Evolutionary conservation across 345 rosid genomes (phyloP), one percentile per base, ranked within the genome.

Genomic region (Murraya paniculata): DNA sequence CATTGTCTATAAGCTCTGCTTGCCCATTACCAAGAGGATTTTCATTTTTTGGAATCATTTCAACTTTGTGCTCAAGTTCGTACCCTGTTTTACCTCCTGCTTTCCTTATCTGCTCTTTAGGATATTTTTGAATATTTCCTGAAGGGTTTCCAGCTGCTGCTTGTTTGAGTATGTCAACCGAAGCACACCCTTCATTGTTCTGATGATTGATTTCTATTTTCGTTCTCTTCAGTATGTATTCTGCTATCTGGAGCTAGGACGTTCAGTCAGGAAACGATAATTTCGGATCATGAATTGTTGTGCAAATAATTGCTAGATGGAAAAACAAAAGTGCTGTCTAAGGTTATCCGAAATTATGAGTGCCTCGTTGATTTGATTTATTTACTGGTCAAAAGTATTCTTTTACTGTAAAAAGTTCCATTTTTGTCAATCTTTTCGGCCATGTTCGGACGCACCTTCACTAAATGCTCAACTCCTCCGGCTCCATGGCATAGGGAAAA

Each of bases 221-320:
- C 2, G 25, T 60, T 18, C 41, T 33, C 13, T 30, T 36, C 61
- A 33, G 70, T 36, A 83, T 77, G 64, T 77, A 35, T 18, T 58
- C 68, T 39, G 79, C 73, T 16, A 77, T 5, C 81, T 80, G 55
- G 24, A 38, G 14, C 27, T 39, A 59, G 56, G 14, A 59, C 60
- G 7, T 25, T 45, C 24, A 14, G 28, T 73, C 38, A 73, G 25
- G 22, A 41, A 2, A 10, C 16, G 48, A 41, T 10, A 45, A 13
- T 13, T 45, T 41, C 1, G 48, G 50, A 45, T 11, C 50, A 45
- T 45, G 50, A 45, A 3, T 45, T 45, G 16, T 45, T 45, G 50
- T 13, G 50, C 1, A 5, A 35, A 35, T 35, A 5, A 35, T 35
- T 0, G 38, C 38, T 35, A 35, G 38, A 35, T 35, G 38, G 5